Percentiles rank a stretch among this genome's conserved stretches.
These are phyloP conservation scores for Exophiala sideris DNA, from an alignment of 2,329 filamentous ascomycete species.

Conservation along the genomic window DNA sequence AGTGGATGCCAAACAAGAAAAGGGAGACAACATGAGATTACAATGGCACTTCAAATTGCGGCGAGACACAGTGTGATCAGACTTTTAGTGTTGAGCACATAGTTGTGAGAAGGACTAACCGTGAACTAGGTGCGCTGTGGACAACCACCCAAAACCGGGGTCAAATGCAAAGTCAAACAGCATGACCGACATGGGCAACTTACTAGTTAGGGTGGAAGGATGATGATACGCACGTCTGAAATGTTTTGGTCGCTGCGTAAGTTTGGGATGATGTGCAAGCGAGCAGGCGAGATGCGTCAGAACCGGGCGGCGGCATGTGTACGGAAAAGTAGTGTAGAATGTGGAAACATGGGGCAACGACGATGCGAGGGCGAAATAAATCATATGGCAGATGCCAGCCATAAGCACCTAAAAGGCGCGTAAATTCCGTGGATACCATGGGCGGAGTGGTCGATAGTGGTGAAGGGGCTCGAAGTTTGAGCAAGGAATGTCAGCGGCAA, in stretches of 20 bases:
- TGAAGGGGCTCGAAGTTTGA: not conserved
- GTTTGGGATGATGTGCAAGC: conserved; percentile 17
- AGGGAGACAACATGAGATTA: conserved; percentile 21
- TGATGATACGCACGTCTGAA: conserved; percentile 6
- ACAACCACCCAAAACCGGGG: conserved; percentile 10
- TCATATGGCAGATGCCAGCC: not conserved
- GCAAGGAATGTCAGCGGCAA: not conserved
- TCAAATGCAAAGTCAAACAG: conserved; percentile 1
- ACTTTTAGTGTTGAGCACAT: conserved; percentile 7
- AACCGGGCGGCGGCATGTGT: conserved; percentile 7
- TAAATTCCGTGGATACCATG: conserved; percentile 1
- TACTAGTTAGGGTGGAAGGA: not conserved
- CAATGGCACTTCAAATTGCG: conserved; percentile 17
- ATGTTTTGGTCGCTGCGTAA: not conserved
- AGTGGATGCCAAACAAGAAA: conserved; percentile 8
- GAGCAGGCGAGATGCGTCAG: conserved; percentile 22
- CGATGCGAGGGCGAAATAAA: not conserved
- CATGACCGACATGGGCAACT: conserved; percentile 10
- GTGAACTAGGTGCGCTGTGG: conserved; percentile 4
- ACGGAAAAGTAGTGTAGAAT: conserved; percentile 6
- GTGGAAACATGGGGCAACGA: conserved; percentile 10
- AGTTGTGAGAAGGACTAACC: conserved; percentile 12
- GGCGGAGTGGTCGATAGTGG: not conserved
- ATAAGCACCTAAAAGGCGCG: conserved; percentile 1
- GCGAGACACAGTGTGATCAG: conserved; percentile 6